Conservation (phyloP, 768 basidiomycete genomes). For the Melanogaster broomeanus region DNA sequence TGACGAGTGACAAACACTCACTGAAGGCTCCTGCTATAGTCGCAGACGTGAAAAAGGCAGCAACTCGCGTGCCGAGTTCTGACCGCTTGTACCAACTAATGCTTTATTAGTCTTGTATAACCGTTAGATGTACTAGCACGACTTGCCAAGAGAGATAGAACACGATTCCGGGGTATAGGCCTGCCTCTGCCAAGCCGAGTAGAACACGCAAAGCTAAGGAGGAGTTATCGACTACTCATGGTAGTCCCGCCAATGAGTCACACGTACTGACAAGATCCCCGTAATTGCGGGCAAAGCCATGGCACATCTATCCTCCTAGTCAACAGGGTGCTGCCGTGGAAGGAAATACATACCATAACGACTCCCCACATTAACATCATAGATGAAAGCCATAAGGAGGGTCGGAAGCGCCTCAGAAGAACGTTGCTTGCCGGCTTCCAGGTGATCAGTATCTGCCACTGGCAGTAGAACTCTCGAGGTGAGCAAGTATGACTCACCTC, state of each 20-base stretch:
- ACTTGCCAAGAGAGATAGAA: conserved; percentile 62
- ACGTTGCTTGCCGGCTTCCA: conserved; percentile 63
- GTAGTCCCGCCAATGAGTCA: no score
- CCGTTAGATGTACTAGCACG: background rate
- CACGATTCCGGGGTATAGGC: conserved; percentile 54
- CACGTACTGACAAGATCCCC: conserved; percentile 59
- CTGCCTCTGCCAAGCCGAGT: conserved; percentile 56
- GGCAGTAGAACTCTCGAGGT: background rate
- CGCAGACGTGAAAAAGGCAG: conserved; percentile 79
- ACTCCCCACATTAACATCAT: conserved; percentile 45
- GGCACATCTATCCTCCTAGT: conserved; percentile 47
- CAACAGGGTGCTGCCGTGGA: background rate
- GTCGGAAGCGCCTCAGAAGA: conserved; percentile 57
- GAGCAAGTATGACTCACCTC: conserved; percentile 46
- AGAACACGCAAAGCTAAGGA: conserved; percentile 56
- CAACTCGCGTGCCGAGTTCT: conserved; percentile 71
- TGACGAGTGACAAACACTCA: conserved; percentile 29
- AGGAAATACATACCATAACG: conserved; percentile 37
- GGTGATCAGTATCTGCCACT: background rate
- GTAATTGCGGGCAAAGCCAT: conserved; percentile 62
- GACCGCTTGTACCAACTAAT: conserved; percentile 77
- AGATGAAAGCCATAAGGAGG: conserved; percentile 63
- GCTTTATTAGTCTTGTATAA: background rate
- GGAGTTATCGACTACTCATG: background rate
- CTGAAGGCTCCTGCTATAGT: conserved; percentile 80